Conservation (phyloP, 345 rosid species). For the Bretschneidera sinensis region DNA sequence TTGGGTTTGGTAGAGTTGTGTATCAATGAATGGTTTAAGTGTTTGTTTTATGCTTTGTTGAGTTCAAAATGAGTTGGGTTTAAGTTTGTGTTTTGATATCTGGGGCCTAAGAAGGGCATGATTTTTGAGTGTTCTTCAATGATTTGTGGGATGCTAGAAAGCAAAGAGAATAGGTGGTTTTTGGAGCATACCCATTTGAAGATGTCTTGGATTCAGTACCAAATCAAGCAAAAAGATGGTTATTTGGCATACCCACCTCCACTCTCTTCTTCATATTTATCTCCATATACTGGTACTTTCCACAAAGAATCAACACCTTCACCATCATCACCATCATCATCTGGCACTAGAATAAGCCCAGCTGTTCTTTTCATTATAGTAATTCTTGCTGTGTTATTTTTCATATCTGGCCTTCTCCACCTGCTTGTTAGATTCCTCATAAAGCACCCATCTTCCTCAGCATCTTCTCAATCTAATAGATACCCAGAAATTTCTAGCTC, state of each 20-base stretch:
- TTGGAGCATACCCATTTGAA: constrained; percentile 34
- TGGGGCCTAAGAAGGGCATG: constrained; percentile 3
- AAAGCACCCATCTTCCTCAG: constrained; percentile 53
- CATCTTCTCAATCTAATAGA: constrained; percentile 52
- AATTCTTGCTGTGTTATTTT: constrained; percentile 71
- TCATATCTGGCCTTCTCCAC: constrained; percentile 80
- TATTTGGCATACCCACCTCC: constrained; percentile 49
- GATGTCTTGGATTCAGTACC: constrained; percentile 48
- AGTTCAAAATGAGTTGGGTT: constrained; percentile 7
- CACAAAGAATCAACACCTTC: constrained; percentile 36
- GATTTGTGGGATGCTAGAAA: constrained; percentile 33
- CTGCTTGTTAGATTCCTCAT: constrained; percentile 77
- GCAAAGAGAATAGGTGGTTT: constrained; percentile 20
- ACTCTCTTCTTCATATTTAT: constrained; percentile 14
- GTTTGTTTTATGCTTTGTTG: constrained; percentile 1
- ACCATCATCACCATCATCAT: constrained; percentile 35
- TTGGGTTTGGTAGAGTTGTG: constrained; percentile 2
- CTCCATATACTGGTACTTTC: constrained; percentile 21
- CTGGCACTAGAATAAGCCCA: constrained; percentile 72
- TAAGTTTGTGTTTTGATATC: constrained; percentile 2
- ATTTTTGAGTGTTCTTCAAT: constrained; percentile 23
- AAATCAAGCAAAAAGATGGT: constrained; percentile 53
- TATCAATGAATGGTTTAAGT: neutral
- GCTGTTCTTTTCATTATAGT: constrained; percentile 75
- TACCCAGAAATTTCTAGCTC: constrained; percentile 63